Evolutionary conservation across 495 filamentous ascomycete genomes (phyloP), one percentile per base, ranked within the genome.

Genomic region (Xylaria venustula): DNA sequence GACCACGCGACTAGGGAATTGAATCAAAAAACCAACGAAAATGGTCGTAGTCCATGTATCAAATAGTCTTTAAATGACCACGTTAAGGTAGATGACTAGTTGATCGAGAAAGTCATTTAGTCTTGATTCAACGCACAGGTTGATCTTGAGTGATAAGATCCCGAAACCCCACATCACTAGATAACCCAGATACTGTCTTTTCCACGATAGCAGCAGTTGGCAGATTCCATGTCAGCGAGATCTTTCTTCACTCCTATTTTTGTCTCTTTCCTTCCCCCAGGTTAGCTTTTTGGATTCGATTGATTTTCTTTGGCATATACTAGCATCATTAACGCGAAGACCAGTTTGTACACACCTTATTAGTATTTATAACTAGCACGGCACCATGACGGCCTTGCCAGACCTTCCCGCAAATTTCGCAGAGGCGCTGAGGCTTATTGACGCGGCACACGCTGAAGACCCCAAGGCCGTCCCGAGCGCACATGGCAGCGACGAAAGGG

Each of bases 371-470:
- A n/a, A 57, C 25, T 40, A 49, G 44, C 20, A 30, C 7, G 4
- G 40, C 45, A 56, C 17, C 20, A 77, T 72, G 69, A 60, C 63
- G 1, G 17, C 50, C 42, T 25, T 72, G 28, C 26, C 45, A 1
- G n/a, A 64, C 17, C 67, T 75, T 34, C 57, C 65, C 1, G 54
- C 15, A 2, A 71, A 71, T 53, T 77, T 71, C 30, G 58, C 48
- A 15, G 58, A 62, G 3, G 87, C 88, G 55, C 76, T 90, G 50
- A 63, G 73, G 36, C 75, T 81, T 47, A 91, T 94, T 73, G 89
- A 92, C 77, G 80, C 78, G 54, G 90, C 88, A 9, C 90, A 94
- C 75, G 72, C 82, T 58, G 71, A 80, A 60, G 90, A 94, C 72
- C 90, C 90, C 1, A 76, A 66, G 49, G 71, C 73, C 41, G 55